Conservation (phyloP, 495 filamentous ascomycete species). For the Tetracladium setigerum region DNA sequence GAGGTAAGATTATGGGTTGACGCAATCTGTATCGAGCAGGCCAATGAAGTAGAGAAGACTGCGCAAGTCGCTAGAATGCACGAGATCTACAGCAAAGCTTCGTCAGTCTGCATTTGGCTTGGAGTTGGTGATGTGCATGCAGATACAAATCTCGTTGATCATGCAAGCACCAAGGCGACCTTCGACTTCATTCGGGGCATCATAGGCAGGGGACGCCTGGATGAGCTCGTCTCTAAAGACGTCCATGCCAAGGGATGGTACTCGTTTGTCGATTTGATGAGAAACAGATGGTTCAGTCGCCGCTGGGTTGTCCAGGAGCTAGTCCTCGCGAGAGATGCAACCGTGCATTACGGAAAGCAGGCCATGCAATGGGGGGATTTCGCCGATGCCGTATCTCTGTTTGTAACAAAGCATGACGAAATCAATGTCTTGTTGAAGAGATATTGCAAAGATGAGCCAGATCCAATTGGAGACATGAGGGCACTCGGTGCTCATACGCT, state of each 20-base stretch:
- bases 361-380: slow-evolving; percentile 25
- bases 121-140: slow-evolving; percentile 4
- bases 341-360: slow-evolving; percentile 21
- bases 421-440: background rate
- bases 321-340: slow-evolving; percentile 24
- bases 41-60: slow-evolving; percentile 17
- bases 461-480: slow-evolving; percentile 14
- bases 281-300: slow-evolving; percentile 27
- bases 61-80: slow-evolving; percentile 22
- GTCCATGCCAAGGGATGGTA: slow-evolving; percentile 18
- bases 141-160: too few relatives aligned
- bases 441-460: background rate
- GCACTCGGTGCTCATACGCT: slow-evolving; percentile 27
- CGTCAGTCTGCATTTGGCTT: slow-evolving; percentile 11
- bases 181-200: slow-evolving; percentile 12
- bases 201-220: slow-evolving; percentile 13
- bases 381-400: slow-evolving; percentile 18
- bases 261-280: slow-evolving; percentile 25
- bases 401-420: slow-evolving; percentile 6
- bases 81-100: slow-evolving; percentile 20
- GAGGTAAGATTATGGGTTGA: slow-evolving; percentile 19
- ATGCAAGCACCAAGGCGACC: background rate
- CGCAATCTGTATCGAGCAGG: slow-evolving; percentile 22
- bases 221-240: slow-evolving; percentile 10
- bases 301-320: slow-evolving; percentile 34